These are phyloP conservation scores for Kodamaea lidongshanica DNA, from an alignment of 805 yeast species.

Conservation along the genomic window DNA sequence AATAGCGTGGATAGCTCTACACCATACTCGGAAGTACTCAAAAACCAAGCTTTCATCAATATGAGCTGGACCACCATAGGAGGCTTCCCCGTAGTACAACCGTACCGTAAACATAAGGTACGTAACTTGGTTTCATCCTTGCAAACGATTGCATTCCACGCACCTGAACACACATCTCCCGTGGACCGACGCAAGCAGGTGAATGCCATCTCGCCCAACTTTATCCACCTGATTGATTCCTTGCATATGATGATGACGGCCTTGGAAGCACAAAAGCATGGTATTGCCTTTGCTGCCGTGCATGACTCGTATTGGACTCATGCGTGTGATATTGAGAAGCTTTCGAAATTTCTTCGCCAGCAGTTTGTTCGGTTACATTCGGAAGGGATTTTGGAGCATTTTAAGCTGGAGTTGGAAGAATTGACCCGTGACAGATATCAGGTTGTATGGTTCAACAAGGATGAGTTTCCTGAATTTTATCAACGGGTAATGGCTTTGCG, in stretches of 20 bases:
- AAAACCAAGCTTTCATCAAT: constrained; percentile 20
- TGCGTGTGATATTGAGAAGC: constrained; percentile 23
- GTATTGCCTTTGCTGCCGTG: constrained; percentile 31
- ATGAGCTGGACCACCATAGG: constrained; percentile 39
- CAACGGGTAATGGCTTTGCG: constrained; percentile 3
- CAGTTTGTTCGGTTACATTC: constrained; percentile 32
- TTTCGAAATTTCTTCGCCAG: constrained; percentile 24
- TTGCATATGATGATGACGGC: constrained; percentile 35
- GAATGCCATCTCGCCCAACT: constrained; percentile 39
- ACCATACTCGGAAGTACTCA: constrained; percentile 14
- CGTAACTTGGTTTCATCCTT: constrained; percentile 16
- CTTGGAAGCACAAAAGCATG: constrained; percentile 14
- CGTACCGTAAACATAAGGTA: constrained; percentile 18
- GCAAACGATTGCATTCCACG: constrained; percentile 18
- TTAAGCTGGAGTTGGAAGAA: constrained; percentile 22
- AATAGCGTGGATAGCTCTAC: constrained; percentile 19
- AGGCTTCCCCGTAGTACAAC: constrained; percentile 38
- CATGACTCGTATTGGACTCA: constrained; percentile 44
- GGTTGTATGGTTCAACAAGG: constrained; percentile 26
- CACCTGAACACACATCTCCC: constrained; percentile 17
- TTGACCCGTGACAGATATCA: constrained; percentile 23
- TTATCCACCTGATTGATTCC: constrained; percentile 38
- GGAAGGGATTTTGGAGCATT: constrained; percentile 18
- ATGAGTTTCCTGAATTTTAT: constrained; percentile 8
- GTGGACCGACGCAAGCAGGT: constrained; percentile 26